Conservation (phyloP, 371 early-diverging fungal genomes). For the Coemansia sp. region DNA sequence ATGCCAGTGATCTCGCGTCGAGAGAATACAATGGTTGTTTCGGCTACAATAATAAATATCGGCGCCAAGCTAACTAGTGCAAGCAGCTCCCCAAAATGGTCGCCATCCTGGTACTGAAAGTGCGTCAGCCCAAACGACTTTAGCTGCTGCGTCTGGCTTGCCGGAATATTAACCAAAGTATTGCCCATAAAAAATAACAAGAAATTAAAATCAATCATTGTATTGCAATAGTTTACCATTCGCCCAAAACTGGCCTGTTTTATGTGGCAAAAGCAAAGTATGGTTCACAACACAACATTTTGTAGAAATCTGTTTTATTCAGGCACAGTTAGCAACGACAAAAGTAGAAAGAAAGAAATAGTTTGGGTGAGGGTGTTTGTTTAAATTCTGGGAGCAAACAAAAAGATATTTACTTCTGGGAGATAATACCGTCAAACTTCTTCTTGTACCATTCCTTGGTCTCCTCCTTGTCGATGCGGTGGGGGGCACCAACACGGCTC, state of each 20-base stretch:
- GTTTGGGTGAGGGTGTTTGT: background rate
- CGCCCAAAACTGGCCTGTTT: background rate
- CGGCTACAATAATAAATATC: slow-evolving; percentile 74
- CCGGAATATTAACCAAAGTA: background rate
- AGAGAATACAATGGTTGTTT: slow-evolving; percentile 70
- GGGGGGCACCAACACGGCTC: slow-evolving; percentile 87
- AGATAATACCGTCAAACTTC: slow-evolving; percentile 87
- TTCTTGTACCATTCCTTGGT: slow-evolving; percentile 84
- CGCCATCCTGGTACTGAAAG: slow-evolving; percentile 47
- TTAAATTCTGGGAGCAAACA: background rate
- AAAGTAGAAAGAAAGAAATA: too few species aligned
- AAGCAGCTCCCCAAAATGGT: slow-evolving; percentile 34
- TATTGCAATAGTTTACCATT: background rate
- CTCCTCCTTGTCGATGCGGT: slow-evolving; percentile 92
- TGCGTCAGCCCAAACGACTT: slow-evolving; percentile 46
- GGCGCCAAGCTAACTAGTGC: slow-evolving; percentile 57
- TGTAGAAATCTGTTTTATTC: background rate
- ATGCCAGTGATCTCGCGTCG: slow-evolving; percentile 73
- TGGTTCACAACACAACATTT: background rate
- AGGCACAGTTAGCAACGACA: too few species aligned
- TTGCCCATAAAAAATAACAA: background rate
- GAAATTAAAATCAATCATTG: background rate
- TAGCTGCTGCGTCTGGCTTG: slow-evolving; percentile 8
- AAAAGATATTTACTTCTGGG: slow-evolving; percentile 68
- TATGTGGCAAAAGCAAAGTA: too few species aligned